Evolutionary conservation across 352 stramenopile genomes (phyloP), one percentile per base, ranked within the genome.

Genomic region (Pythium oligandrum): DNA sequence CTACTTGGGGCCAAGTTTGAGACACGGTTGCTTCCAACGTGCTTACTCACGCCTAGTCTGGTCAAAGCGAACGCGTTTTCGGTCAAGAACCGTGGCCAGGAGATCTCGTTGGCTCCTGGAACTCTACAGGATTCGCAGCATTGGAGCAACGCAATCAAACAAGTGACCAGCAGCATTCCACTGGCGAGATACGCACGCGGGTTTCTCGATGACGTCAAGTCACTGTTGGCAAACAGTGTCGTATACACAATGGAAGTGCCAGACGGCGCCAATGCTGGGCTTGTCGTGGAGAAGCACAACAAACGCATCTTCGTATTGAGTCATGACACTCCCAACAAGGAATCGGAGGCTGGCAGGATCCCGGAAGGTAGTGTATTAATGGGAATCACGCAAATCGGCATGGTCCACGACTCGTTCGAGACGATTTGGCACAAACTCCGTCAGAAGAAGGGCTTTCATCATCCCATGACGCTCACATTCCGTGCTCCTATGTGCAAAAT

Each of bases 391-490:
- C 70, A 89, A 42, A 76, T 76, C 34, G 76, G 66, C n/a, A 87
- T 89, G 61, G 53, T 66, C 36, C 67, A 85, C 53, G 74, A 89
- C 48, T 80, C 78, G 36, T 83, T 76, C 39, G 72, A 89, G 49
- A 86, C 66, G 8, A 81, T 89, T 55, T 89, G 78, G 78, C 76
- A 89, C 51, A 67, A 68, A 9, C 36, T 89, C 30, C 68, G 70
- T 1, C 72, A 85, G 48, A 79, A 83, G 52, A 84, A 83, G 44
- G 64, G 56, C 26, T 72, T 64, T 44, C 63, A 68, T 36, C 67
- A 78, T 42, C 49, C 60, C 5, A 86, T 86, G 63, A 61, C 53
- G 40, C 59, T 89, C 48, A 61, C 78, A 7, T 85, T 87, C 52
- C 74, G 78, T 9, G 70, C 62, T 2, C 76, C 78, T 4, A 50